Conservation (phyloP, 139 green algal species). For the Chlamydomonas sp. region DNA sequence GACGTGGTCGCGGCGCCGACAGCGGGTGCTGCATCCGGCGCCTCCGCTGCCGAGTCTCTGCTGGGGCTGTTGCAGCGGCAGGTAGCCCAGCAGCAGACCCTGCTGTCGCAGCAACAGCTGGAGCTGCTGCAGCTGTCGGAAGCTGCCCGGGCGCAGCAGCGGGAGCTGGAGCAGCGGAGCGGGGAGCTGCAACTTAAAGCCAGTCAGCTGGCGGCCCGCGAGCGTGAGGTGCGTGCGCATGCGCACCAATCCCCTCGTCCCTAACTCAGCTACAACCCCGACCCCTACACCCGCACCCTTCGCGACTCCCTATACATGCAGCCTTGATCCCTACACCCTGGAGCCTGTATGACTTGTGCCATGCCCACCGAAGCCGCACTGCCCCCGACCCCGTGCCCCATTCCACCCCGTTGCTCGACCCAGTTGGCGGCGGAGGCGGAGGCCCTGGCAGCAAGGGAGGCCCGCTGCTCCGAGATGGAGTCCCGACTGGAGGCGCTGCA, state of each 20-base stretch:
- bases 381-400: too few relatives aligned
- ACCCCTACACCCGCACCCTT: background rate
- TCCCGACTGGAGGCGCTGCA: constrained; percentile 3
- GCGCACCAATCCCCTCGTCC: too few relatives aligned
- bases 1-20: too few relatives aligned
- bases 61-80: constrained; percentile 5
- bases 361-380: background rate
- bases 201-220: background rate
- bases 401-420: too few relatives aligned
- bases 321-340: too few relatives aligned
- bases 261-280: background rate
- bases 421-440: background rate
- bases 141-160: background rate
- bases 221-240: constrained; percentile 17
- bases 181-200: background rate
- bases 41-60: background rate
- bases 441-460: background rate
- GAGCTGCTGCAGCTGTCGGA: constrained; percentile 23
- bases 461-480: background rate
- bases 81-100: constrained; percentile 19
- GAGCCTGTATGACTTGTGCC: background rate
- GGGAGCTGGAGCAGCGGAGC: background rate
- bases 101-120: constrained; percentile 21
- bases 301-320: too few relatives aligned
- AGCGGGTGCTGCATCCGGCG: too few relatives aligned